These are phyloP conservation scores for Epithele typhae DNA, from an alignment of 768 basidiomycete genomes.

Conservation along the genomic window DNA sequence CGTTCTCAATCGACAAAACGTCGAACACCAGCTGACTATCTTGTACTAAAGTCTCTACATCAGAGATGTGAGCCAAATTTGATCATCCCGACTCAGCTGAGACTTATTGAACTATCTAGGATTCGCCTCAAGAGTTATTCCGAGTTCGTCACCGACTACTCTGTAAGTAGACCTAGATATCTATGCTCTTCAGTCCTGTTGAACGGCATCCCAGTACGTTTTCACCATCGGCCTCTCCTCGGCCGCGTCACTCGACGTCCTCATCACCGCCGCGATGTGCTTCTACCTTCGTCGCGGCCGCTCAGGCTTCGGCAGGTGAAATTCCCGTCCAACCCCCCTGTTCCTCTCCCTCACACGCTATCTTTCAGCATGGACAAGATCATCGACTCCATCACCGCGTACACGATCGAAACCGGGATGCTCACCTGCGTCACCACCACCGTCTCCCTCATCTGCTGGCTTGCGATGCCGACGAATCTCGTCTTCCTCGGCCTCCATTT, in stretches of 20 bases:
- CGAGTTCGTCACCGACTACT: constrained; percentile 10
- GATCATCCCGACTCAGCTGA: no score
- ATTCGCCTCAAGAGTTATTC: constrained; percentile 16
- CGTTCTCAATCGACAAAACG: no score
- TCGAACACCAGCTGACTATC: no score
- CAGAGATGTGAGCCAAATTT: no score
- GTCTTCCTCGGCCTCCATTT: constrained; percentile 26
- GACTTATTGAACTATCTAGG: no score
- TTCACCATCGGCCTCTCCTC: constrained; percentile 24
- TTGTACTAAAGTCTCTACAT: neutral
- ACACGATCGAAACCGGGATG: constrained; percentile 26
- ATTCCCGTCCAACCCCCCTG: neutral
- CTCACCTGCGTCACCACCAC: constrained; percentile 22
- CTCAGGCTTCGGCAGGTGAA: constrained; percentile 15
- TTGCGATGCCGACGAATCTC: constrained; percentile 19
- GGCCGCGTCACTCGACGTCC: constrained; percentile 22
- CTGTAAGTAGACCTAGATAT: constrained; percentile 16
- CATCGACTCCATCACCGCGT: constrained; percentile 22
- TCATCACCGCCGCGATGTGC: constrained; percentile 21
- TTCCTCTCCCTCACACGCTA: no score
- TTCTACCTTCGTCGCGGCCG: constrained; percentile 22
- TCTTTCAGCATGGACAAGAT: constrained; percentile 19
- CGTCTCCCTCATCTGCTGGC: constrained; percentile 23
- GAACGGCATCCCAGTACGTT: no score
- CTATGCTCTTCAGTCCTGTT: no score